A percentile compares a stretch with the other conserved stretches of the same genome.
Conservation (phyloP, 805 yeast species). For the Sugiyamaella floridensis region DNA sequence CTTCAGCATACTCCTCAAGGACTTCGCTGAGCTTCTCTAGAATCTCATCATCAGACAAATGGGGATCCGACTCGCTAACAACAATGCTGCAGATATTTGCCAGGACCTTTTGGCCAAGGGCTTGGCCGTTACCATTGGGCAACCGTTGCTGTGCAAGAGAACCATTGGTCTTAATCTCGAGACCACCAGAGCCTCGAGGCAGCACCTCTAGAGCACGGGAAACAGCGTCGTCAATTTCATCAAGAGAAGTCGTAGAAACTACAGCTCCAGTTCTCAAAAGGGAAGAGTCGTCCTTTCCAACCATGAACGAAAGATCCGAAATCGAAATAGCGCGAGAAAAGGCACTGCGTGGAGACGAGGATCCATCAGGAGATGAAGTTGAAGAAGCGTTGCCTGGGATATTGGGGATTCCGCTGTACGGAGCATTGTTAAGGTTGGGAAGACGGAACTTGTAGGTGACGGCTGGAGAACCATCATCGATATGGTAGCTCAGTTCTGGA, state of each 20-base stretch:
- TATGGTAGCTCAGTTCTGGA: conserved; percentile 60
- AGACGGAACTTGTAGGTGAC: conserved; percentile 85
- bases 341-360: conserved; percentile 12
- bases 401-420: conserved; percentile 51
- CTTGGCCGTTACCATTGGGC: conserved; percentile 16
- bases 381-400: conserved; percentile 30
- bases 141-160: conserved; percentile 45
- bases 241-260: conserved; percentile 73
- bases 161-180: conserved; percentile 32
- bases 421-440: conserved; percentile 64
- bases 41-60: conserved; percentile 60
- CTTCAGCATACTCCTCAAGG: conserved; percentile 61
- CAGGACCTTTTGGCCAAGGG: conserved; percentile 27
- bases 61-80: conserved; percentile 67
- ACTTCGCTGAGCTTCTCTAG: conserved; percentile 56
- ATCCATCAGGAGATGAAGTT: conserved; percentile 32
- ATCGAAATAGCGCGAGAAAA: conserved; percentile 72
- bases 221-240: conserved; percentile 82
- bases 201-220: conserved; percentile 66
- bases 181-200: conserved; percentile 39
- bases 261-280: conserved; percentile 80
- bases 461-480: conserved; percentile 48
- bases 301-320: conserved; percentile 82
- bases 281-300: conserved; percentile 53
- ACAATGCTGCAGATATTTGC: conserved; percentile 80